These are phyloP conservation scores for Jacaranda copaia DNA, from an alignment of 257 asterid genomes.

Conservation along the genomic window DNA sequence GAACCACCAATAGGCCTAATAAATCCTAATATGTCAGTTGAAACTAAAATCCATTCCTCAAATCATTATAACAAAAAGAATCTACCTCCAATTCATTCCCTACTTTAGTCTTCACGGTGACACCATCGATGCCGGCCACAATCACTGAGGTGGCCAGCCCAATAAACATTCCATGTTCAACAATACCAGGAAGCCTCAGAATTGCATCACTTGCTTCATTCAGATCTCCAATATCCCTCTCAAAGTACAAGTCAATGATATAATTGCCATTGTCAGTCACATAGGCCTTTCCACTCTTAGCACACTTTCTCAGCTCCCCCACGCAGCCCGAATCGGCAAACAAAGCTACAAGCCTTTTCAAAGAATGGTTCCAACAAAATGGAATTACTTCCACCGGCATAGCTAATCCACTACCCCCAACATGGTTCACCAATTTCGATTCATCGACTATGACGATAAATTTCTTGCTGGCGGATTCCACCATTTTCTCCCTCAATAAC, in stretches of 20 bases:
- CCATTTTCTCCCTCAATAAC: slow-evolving; percentile 64
- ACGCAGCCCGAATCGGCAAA: slow-evolving; percentile 59
- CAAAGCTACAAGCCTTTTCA: slow-evolving; percentile 53
- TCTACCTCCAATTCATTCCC: slow-evolving; percentile 52
- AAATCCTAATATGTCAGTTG: slow-evolving; percentile 12
- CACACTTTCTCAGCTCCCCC: slow-evolving; percentile 52
- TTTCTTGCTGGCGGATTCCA: slow-evolving; percentile 60
- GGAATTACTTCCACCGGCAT: slow-evolving; percentile 82
- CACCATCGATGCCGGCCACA: slow-evolving; percentile 67
- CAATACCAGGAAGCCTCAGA: slow-evolving; percentile 78
- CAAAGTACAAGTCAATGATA: slow-evolving; percentile 67
- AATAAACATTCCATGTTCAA: slow-evolving; percentile 79
- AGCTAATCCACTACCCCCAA: slow-evolving; percentile 70
- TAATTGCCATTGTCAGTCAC: slow-evolving; percentile 74
- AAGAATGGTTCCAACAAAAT: slow-evolving; percentile 66
- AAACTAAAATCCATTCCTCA: slow-evolving; percentile 53
- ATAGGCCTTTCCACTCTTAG: slow-evolving; percentile 42
- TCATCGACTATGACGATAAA: slow-evolving; percentile 66
- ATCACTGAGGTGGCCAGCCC: slow-evolving; percentile 65
- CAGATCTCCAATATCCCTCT: slow-evolving; percentile 68
- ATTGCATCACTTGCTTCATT: slow-evolving; percentile 65
- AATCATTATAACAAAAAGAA: slow-evolving; percentile 50
- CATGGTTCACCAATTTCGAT: slow-evolving; percentile 55
- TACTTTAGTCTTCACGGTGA: slow-evolving; percentile 62
- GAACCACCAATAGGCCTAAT: neutral